These are phyloP conservation scores for Gonapodya sp. DNA, from an alignment of 192 early-diverging fungal genomes.

Conservation along the genomic window DNA sequence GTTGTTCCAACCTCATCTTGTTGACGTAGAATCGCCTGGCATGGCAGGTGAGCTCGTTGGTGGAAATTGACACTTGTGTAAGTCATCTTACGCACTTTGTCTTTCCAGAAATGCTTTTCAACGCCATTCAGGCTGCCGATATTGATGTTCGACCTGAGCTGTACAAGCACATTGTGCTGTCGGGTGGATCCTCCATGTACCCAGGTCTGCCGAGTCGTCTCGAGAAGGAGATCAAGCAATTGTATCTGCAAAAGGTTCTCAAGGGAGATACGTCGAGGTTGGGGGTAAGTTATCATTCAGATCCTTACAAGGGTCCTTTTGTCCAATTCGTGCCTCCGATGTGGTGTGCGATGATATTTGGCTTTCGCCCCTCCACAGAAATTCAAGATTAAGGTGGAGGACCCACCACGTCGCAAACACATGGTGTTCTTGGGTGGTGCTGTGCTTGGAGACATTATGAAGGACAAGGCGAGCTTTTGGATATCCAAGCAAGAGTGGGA, in stretches of 20 bases:
- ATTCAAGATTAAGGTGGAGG: conserved; percentile 96
- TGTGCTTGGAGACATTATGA: conserved; percentile 91
- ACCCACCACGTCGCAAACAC: conserved; percentile 95
- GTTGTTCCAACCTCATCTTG: conserved; percentile 94
- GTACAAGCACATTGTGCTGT: conserved; percentile 96
- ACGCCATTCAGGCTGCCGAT: conserved; percentile 81
- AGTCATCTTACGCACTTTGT: not conserved
- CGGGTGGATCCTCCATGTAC: conserved; percentile 98
- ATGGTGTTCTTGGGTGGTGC: conserved; percentile 98
- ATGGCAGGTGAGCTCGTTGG: conserved; percentile 59
- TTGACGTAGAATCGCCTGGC: conserved; percentile 88
- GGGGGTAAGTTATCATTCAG: conserved; percentile 40
- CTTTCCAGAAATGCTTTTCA: conserved; percentile 82
- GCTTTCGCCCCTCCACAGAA: conserved; percentile 62
- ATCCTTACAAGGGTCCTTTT: not conserved
- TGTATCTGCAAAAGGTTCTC: conserved; percentile 84
- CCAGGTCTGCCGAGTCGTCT: conserved; percentile 92
- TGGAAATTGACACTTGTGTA: not conserved
- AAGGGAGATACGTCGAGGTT: conserved; percentile 73
- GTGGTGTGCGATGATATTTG: not conserved
- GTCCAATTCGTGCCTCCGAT: too few relatives aligned
- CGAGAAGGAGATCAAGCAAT: conserved; percentile 96
- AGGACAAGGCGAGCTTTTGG: conserved; percentile 82
- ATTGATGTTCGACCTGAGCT: conserved; percentile 88
- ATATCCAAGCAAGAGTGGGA: conserved; percentile 90